phyloP scores from a whole-genome alignment of 371 early-diverging fungal genomes.

The Mucor piriformis region DNA sequence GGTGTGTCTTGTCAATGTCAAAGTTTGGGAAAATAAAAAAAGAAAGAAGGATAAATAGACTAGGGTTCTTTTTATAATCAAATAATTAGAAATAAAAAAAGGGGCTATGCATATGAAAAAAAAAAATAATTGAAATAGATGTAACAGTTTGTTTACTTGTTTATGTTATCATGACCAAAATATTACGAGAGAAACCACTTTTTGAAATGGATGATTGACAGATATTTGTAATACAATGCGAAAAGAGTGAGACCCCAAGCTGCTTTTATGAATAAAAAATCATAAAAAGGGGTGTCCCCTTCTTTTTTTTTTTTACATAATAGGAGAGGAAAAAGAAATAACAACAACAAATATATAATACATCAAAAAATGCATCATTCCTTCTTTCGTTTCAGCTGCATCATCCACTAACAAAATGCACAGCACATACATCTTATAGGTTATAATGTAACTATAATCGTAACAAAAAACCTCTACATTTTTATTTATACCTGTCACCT shows the following conservation, averaged over 20 bases:
- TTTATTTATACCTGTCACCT: conserved; percentile 1
- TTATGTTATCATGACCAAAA: conserved; percentile 27
- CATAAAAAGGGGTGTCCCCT: too few relatives aligned
- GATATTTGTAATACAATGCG: too few relatives aligned
- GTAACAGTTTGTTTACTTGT: conserved; percentile 25
- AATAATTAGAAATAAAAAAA: conserved; percentile 13
- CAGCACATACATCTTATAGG: conserved; percentile 21
- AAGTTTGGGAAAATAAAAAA: conserved; percentile 1
- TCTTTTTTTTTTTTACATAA: too few relatives aligned
- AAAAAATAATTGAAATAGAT: conserved; percentile 8
- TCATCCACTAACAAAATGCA: conserved; percentile 20
- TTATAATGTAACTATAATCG: conserved; percentile 6
- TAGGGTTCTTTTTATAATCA: neutral
- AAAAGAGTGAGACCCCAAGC: too few relatives aligned
- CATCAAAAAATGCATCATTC: conserved; percentile 24
- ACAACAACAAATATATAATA: neutral
- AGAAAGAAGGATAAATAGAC: conserved; percentile 1
- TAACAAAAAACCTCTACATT: neutral
- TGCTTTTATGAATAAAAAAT: too few relatives aligned
- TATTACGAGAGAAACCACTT: neutral
- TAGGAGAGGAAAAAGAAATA: neutral
- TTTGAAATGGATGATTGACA: too few relatives aligned
- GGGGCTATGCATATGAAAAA: conserved; percentile 22
- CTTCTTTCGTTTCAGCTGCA: conserved; percentile 21
- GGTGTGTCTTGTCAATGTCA: neutral